Base-by-base conservation (phyloP, 2,329 filamentous ascomycete genomes). In the Monilinia fructigena region DNA sequence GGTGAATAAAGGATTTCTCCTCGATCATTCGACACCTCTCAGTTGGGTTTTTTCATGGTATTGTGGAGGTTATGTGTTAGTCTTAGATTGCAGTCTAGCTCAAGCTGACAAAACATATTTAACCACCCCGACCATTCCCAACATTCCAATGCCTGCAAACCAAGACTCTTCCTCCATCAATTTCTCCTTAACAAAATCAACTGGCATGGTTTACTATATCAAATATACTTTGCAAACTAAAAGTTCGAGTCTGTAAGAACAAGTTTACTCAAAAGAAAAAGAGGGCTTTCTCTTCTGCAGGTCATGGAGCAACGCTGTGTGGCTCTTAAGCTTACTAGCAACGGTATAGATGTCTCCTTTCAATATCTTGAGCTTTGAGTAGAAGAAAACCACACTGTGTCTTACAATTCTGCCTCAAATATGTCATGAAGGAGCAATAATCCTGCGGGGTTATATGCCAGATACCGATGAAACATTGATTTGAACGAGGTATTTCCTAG, bases 71-170 rank as follows among this genome's bases (percentile, higher is more conserved):
- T 3, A 3, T 3, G 28, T 31, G 7, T 35, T 26, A 28, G 2
- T 28, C 28, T 28, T 28, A 28, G 3, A 28, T 8, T 54, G 28
- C 28, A 55, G 35, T 35, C 20, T 23, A 55, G n/a, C 54, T 55
- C 20, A 23, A 55, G 54, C 53, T 55, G 53, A 55, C 28, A 38
- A 55, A 55, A 7, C 54, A 55, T 48, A 20, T n/a, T 48, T 18
- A 23, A 40, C 54, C 35, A 55, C 31, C 35, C 31, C 35, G 35
- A 40, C 53, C 53, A 38, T 38, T 40, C 20, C 20, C 53, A 23
- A 38, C 12, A 42, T 26, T 42, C 23, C 14, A 55, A 11, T 26
- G 3, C 26, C 2, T n/a, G 53, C 12, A 35, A 38, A 12, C 6
- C 3, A 11, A n/a, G 7, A 42, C 20, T 42, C n/a, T 35, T 26